Conservation (phyloP, 225 moss, liverwort and hornwort species). For the Pseudoscleropodium purum region DNA sequence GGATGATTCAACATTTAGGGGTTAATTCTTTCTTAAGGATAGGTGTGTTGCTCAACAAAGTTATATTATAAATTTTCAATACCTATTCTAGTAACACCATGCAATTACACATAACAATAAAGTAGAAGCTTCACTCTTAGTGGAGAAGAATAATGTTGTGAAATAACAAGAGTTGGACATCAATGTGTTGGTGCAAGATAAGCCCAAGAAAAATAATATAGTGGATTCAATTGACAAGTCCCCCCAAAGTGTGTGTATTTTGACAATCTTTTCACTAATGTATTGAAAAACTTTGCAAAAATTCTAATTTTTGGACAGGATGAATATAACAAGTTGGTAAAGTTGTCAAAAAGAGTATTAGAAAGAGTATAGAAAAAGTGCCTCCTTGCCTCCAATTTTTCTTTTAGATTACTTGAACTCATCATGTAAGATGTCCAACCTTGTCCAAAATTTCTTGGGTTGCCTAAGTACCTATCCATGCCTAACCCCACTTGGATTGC, state of each 20-base stretch:
- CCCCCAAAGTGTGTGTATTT: accelerated
- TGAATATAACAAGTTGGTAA: not conserved
- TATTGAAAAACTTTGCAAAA: not conserved
- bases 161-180: not conserved
- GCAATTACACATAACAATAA: not conserved
- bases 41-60: not conserved
- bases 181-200: not conserved
- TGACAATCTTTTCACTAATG: not conserved
- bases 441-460: not conserved
- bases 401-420: accelerated
- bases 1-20: not conserved
- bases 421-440: accelerated
- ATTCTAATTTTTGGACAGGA: not conserved
- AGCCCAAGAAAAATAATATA: not conserved
- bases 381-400: too few species aligned
- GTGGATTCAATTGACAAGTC: not conserved
- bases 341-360: not conserved
- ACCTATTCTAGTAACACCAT: not conserved
- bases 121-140: not conserved
- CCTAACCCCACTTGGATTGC: accelerated
- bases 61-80: not conserved
- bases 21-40: not conserved
- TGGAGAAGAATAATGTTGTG: not conserved
- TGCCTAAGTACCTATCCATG: accelerated
- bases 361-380: not conserved